Evolutionary conservation across 2,329 filamentous ascomycete genomes (phyloP).

Genomic region (Ilyonectria robusta): DNA sequence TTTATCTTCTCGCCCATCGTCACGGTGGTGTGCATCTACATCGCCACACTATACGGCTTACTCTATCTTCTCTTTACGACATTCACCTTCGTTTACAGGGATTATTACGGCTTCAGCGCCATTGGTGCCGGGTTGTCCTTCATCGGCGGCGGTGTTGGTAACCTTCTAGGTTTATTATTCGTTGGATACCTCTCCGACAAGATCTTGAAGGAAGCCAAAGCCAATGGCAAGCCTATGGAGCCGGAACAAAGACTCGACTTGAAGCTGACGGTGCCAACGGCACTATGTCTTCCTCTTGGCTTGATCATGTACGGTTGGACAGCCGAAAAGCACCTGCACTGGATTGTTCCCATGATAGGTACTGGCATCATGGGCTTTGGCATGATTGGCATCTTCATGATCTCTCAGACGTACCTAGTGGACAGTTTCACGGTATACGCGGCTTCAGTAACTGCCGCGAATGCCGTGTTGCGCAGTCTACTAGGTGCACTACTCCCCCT

Average conservation of each 20-base stretch:
- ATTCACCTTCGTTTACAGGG: constrained; percentile 68
- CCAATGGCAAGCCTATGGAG: constrained; percentile 14
- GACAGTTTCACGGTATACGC: constrained; percentile 43
- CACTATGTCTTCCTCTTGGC: constrained; percentile 33
- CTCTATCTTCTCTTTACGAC: constrained; percentile 67
- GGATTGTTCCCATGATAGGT: constrained; percentile 47
- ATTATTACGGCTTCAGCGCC: constrained; percentile 69
- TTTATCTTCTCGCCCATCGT: constrained; percentile 73
- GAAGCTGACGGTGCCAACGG: constrained; percentile 34
- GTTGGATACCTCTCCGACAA: constrained; percentile 37
- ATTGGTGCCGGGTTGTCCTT: constrained; percentile 36
- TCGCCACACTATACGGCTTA: constrained; percentile 72
- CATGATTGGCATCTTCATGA: constrained; percentile 59
- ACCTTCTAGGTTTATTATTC: constrained; percentile 36
- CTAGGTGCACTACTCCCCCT: constrained; percentile 57
- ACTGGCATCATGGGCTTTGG: constrained; percentile 60
- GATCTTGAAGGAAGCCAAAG: constrained; percentile 29
- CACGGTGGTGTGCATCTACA: constrained; percentile 74
- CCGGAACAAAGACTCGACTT: constrained; percentile 38
- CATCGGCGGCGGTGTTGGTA: constrained; percentile 40
- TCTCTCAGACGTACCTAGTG: constrained; percentile 57
- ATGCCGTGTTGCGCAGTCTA: constrained; percentile 46
- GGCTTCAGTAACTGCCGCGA: constrained; percentile 43
- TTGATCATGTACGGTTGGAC: constrained; percentile 45
- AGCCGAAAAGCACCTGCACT: constrained; percentile 34